phyloP scores from a whole-genome alignment of 2,329 filamentous ascomycete species.

The Coniochaeta hoffmannii region DNA sequence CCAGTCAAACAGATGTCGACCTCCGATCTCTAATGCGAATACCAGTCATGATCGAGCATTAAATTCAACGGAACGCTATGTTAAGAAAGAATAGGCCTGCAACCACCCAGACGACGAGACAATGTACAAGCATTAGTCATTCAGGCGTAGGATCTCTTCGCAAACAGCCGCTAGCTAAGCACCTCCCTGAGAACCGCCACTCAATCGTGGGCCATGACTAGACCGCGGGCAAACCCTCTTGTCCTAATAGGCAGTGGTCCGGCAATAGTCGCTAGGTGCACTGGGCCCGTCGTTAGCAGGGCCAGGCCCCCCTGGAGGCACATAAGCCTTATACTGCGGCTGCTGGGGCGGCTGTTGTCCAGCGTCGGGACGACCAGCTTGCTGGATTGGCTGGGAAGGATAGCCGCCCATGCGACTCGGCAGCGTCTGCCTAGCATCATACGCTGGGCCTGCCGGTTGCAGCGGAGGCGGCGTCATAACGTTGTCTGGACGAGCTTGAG shows the following conservation, averaged over 20 bases:
- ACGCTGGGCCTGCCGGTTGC: slow-evolving; percentile 36
- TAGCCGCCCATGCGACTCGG: slow-evolving; percentile 26
- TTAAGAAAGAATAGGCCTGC: neutral
- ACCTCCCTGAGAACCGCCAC: too few species aligned
- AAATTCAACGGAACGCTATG: neutral
- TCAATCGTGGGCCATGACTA: too few species aligned
- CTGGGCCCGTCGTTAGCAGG: slow-evolving; percentile 28
- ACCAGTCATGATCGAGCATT: neutral
- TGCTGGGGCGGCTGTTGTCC: slow-evolving; percentile 18
- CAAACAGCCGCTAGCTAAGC: too few species aligned
- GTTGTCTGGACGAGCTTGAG: slow-evolving; percentile 21
- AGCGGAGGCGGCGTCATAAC: slow-evolving; percentile 33
- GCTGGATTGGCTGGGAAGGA: slow-evolving; percentile 11
- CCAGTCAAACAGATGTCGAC: too few species aligned
- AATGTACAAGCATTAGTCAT: neutral
- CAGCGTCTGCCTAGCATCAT: slow-evolving; percentile 42
- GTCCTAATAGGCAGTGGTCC: slow-evolving; percentile 16
- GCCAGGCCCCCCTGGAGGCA: slow-evolving; percentile 27
- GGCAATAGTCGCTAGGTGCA: slow-evolving; percentile 32
- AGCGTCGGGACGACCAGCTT: slow-evolving; percentile 20
- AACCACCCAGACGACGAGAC: neutral
- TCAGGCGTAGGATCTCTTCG: neutral
- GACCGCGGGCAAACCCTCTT: neutral
- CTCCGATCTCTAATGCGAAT: too few species aligned
- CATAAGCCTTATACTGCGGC: slow-evolving; percentile 55